Base-by-base conservation (phyloP, 2,329 filamentous ascomycete species). In the Sporothrix pseudoabietina region DNA sequence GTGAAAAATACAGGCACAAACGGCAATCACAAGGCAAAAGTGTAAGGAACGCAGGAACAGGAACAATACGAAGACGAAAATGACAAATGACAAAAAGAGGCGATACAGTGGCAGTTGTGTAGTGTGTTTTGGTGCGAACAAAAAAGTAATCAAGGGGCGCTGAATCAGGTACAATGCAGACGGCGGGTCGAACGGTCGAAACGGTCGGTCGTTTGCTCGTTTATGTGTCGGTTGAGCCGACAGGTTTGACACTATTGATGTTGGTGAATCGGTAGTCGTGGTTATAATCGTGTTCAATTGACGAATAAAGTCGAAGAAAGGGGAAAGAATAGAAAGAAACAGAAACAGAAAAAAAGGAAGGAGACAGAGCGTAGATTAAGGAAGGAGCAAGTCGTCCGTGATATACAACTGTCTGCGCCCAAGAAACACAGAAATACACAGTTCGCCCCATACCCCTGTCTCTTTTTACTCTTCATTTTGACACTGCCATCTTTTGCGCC, bases 111-210 rank as follows among this genome's bases (percentile, higher is more conserved):
- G 6, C n/a, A 30, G 7, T 16, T 55, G 52, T 7, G 49, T 22
- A 2, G 41, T 44, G 5, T 2, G 5, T n/a, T 26, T 55, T n/a
- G 57, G 16, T 22, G 8, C n/a, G n/a, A 65, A 65, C 3, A 16
- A 41, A 16, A 41, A 32, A 19, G 44, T 35, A 52, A n/a, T 35
- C 44, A 7, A 22, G n/a, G 19, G 52, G 68, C 22, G 68, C 68
- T 57, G 68, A 70, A 70, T 70, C 68, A 70, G 68, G 52, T 19
- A 59, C 49, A 47, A 19, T 12, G 22, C 16, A 16, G 44, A 30
- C 49, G 30, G 35, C 52, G 32, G 47, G 44, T 32, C 59, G 39
- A 44, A 44, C n/a, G 10, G 39, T n/a, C 44, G 19, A 49, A 49
- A 49, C 44, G 44, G 44, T 49, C 44, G 14, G 44, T 19, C 32